Evolutionary conservation across 345 rosid genomes (phyloP).

Genomic region (Camelina sativa): DNA sequence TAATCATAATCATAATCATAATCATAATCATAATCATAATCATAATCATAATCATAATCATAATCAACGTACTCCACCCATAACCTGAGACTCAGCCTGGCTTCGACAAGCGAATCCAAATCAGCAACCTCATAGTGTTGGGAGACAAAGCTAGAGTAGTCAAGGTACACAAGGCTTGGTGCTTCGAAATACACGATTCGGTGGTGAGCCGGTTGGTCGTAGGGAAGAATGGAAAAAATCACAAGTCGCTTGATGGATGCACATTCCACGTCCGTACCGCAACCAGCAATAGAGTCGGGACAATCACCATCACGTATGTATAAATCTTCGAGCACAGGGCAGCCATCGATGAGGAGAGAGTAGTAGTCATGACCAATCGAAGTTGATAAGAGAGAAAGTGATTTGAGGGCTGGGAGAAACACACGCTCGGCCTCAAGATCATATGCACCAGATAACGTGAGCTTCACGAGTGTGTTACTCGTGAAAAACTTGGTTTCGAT

Average conservation of each 20-base stretch:
- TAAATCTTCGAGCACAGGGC: not conserved
- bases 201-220: not conserved
- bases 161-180: not conserved
- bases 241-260: conserved; percentile 1
- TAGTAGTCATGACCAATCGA: not conserved
- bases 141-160: not conserved
- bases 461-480: too few relatives aligned
- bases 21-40: too few relatives aligned
- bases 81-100: not conserved
- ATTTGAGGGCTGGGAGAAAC: not conserved
- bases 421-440: too few relatives aligned
- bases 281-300: not conserved
- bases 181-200: not conserved
- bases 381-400: not conserved
- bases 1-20: too few relatives aligned
- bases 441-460: too few relatives aligned
- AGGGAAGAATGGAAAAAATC: not conserved
- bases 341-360: not conserved
- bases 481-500: too few relatives aligned
- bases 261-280: not conserved
- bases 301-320: not conserved
- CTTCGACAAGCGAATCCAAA: not conserved
- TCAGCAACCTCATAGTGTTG: not conserved
- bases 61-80: too few relatives aligned
- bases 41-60: too few relatives aligned